Percentiles rank a stretch among this genome's conserved stretches.
These are phyloP conservation scores for Pyropia yezoensis DNA, from an alignment of 23 red algal genomes.

Conservation along the genomic window DNA sequence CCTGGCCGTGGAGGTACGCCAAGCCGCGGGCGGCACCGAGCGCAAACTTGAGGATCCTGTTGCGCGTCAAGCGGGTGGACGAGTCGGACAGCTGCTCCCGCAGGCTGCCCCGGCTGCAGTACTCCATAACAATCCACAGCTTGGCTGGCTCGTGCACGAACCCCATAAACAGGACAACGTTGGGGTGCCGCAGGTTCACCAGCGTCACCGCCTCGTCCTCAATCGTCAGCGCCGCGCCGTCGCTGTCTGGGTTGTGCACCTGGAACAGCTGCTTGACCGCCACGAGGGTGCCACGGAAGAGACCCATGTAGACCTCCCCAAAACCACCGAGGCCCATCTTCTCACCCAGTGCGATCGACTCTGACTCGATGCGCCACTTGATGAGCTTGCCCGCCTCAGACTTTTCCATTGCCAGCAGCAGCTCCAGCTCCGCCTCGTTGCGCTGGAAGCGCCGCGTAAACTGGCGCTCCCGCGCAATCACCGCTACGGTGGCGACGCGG, in stretches of 20 bases:
- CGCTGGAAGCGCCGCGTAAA: no score
- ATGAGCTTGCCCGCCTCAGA: conserved; percentile 22
- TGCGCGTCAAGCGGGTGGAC: conserved; percentile 5
- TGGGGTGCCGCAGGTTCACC: conserved; percentile 56
- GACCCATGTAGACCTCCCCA: conserved; percentile 60
- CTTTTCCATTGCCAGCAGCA: conserved; percentile 14
- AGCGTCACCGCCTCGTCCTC: conserved; percentile 46
- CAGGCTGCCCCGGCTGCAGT: conserved; percentile 37
- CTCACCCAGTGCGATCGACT: conserved; percentile 33
- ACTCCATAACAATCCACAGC: conserved; percentile 53
- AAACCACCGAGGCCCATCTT: conserved; percentile 42
- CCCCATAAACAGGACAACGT: conserved; percentile 78
- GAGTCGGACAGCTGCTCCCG: conserved; percentile 13
- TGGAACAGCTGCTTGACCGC: conserved; percentile 51
- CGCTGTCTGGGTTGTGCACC: background rate
- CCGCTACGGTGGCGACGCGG: no score
- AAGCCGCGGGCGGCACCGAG: conserved; percentile 63
- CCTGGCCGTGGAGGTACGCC: conserved; percentile 71
- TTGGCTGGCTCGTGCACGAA: conserved; percentile 44
- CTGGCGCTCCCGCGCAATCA: no score
- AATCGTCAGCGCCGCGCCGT: conserved; percentile 1
- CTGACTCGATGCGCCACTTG: conserved; percentile 31
- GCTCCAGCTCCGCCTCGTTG: conserved; percentile 6
- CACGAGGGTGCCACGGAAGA: conserved; percentile 68
- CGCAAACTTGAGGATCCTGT: conserved; percentile 33